A percentile compares a stretch with the other conserved stretches of the same genome.
These are phyloP conservation scores for Przewalskia tangutica DNA, from an alignment of 257 asterid species.

Conservation along the genomic window DNA sequence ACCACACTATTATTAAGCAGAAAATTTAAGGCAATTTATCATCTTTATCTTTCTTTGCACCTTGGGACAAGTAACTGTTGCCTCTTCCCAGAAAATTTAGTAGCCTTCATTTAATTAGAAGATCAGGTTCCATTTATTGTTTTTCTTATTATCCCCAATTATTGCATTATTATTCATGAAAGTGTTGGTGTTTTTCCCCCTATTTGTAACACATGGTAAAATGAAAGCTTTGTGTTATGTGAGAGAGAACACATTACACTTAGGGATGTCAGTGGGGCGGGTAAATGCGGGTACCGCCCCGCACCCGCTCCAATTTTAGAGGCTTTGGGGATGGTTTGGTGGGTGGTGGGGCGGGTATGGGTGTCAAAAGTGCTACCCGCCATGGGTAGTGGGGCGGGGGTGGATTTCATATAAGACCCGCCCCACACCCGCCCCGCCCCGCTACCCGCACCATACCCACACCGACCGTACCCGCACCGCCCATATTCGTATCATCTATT, in stretches of 20 bases:
- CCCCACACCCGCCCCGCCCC: too few relatives aligned
- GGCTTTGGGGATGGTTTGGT: too few relatives aligned
- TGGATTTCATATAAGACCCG: too few relatives aligned
- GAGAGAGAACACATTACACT: not conserved
- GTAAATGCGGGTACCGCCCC: too few relatives aligned
- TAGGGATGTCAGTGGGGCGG: too few relatives aligned
- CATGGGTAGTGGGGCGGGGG: too few relatives aligned
- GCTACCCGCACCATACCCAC: too few relatives aligned
- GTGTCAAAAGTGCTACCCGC: too few relatives aligned
- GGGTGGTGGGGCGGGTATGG: too few relatives aligned
- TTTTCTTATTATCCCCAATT: not conserved
- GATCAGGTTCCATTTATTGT: not conserved
- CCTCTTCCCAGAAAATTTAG: not conserved
- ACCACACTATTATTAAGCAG: not conserved
- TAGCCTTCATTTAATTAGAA: not conserved
- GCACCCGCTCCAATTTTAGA: too few relatives aligned
- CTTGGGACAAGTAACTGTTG: not conserved
- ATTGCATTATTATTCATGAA: not conserved
- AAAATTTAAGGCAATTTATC: not conserved
- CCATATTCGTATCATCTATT: too few relatives aligned
- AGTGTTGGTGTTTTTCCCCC: not conserved
- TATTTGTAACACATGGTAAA: not conserved
- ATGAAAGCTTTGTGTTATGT: not conserved
- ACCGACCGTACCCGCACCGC: too few relatives aligned
- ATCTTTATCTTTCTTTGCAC: not conserved